Base-by-base conservation (phyloP, 2,329 filamentous ascomycete species). In the Nothopassalora personata region DNA sequence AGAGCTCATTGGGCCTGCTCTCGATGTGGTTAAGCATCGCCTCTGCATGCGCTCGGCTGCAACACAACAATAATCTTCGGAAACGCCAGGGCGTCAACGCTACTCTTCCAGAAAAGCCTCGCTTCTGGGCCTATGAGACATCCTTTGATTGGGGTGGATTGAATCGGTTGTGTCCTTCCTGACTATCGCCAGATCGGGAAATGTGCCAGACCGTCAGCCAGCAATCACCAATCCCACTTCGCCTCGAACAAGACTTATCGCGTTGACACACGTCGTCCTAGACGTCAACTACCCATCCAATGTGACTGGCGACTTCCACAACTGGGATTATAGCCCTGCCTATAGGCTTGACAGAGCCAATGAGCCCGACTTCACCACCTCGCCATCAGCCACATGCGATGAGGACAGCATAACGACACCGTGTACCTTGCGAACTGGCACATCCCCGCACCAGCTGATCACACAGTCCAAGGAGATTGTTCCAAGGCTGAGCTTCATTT, bases 391-490 rank as follows among this genome's bases (percentile, higher is more conserved):
- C 58, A 73, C 70, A 1, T 80, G 76, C 66, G 77, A 80, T 54
- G 74, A 79, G 64, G 68, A 73, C 60, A 79, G 75, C 0, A 69
- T 76, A 75, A 79, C 66, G 70, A 74, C 60, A 81, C 77, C 0
- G 71, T 78, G 18, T 81, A 79, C 65, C 71, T 81, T 3, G 73
- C 71, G 43, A 78, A 79, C 51, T 81, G 79, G 78, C 80, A 82
- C 69, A 77, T 81, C 56, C 80, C 82, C 63, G 66, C 77, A 0
- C 80, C 80, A 0, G 77, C 78, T 2, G 80, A 82, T 59, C 80
- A 82, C 65, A 71, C 73, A 1, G 73, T 82, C 1, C 70, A 74
- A 52, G 75, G 75, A 33, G 70, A 74, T 36, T 73, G 75, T 43
- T 71, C 72, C 34, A 78, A 76, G 60, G 77, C 78, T 34, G 80